phyloP scores from a whole-genome alignment of 1,284 basidiomycete species.

The Salmacisia buchloeana region DNA sequence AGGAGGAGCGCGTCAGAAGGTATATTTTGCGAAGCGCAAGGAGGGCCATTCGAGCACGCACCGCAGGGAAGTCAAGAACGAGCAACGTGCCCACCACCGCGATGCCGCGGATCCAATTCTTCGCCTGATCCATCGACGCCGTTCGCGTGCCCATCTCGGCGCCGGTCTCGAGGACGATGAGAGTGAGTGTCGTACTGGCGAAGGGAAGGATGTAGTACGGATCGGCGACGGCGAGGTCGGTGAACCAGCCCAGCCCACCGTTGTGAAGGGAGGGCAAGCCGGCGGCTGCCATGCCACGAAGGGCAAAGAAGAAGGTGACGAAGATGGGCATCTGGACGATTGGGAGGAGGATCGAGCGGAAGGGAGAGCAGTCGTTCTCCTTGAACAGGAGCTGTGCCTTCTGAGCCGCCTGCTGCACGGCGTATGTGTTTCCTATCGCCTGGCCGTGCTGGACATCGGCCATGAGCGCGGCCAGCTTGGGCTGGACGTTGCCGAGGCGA shows the following conservation, averaged over 20 bases:
- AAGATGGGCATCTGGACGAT: conserved; percentile 73
- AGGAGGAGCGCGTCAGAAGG: neutral
- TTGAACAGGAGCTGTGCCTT: conserved; percentile 64
- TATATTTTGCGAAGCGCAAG: neutral
- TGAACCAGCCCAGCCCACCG: conserved; percentile 71
- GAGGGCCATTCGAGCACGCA: conserved; percentile 1
- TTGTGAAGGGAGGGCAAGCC: conserved; percentile 69
- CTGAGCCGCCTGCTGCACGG: conserved; percentile 58
- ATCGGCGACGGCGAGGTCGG: conserved; percentile 72
- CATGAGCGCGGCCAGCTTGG: conserved; percentile 60
- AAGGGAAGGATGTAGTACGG: conserved; percentile 74
- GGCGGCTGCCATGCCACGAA: conserved; percentile 66
- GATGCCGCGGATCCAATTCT: conserved; percentile 66
- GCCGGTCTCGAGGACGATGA: conserved; percentile 62
- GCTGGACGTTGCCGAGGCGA: conserved; percentile 64
- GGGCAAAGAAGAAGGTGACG: conserved; percentile 77
- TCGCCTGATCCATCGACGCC: conserved; percentile 51
- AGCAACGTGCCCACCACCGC: conserved; percentile 62
- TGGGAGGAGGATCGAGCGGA: conserved; percentile 60
- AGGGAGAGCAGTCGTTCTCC: conserved; percentile 66
- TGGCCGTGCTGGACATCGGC: conserved; percentile 57
- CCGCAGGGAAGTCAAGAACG: conserved; percentile 54
- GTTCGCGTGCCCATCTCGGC: conserved; percentile 58
- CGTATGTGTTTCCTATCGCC: conserved; percentile 57
- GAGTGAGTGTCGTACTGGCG: conserved; percentile 62